These are phyloP conservation scores for Trichoderma asperellum DNA, from an alignment of 2,329 filamentous ascomycete genomes.

Conservation along the genomic window DNA sequence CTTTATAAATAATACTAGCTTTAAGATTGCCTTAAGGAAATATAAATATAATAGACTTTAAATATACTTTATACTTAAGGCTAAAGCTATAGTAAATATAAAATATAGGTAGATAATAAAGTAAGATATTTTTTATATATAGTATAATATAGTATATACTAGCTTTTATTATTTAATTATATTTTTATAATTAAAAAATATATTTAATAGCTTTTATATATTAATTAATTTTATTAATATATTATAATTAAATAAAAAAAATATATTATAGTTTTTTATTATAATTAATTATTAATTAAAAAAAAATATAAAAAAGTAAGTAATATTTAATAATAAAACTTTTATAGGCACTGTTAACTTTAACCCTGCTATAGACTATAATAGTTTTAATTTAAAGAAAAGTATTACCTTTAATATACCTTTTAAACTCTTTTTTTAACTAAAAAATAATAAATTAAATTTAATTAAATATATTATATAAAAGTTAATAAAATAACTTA, in stretches of 20 bases:
- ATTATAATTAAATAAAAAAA: not conserved
- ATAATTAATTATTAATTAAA: not conserved
- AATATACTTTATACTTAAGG: too few species aligned
- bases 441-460: not conserved
- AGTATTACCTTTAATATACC: not conserved
- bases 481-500: not conserved
- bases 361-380: not conserved
- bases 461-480: not conserved
- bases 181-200: too few species aligned
- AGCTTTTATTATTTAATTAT: too few species aligned
- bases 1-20: too few species aligned
- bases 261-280: not conserved
- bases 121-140: too few species aligned
- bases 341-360: not conserved
- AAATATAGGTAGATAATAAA: too few species aligned
- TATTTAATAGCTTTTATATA: not conserved
- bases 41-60: too few species aligned
- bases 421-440: not conserved
- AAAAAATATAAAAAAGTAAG: not conserved
- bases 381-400: not conserved
- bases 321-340: too few species aligned
- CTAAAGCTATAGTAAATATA: too few species aligned
- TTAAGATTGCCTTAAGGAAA: too few species aligned
- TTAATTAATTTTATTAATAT: not conserved
- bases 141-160: too few species aligned